Evolutionary conservation across 139 green algal genomes (phyloP).

Genomic region (Coccomyxa sp.): DNA sequence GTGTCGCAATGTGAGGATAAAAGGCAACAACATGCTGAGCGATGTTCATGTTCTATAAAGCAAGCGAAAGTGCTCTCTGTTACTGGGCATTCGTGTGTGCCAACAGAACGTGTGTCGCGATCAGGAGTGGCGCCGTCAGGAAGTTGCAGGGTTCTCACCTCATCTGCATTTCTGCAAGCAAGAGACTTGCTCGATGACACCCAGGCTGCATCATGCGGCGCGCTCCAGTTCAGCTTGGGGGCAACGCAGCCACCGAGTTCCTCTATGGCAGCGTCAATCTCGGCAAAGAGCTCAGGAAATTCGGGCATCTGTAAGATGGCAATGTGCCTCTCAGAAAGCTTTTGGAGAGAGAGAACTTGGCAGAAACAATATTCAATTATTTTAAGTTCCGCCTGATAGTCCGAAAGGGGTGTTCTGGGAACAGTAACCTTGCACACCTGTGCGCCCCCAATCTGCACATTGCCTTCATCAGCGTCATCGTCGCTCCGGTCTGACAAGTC

Average conservation of each 20-base stretch:
- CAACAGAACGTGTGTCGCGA: background rate
- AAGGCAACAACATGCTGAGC: background rate
- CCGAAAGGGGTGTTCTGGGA: background rate
- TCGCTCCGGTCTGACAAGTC: conserved; percentile 28
- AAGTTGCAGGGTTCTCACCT: conserved; percentile 30
- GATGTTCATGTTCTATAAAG: background rate
- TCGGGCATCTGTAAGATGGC: conserved; percentile 1
- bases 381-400: too few relatives aligned
- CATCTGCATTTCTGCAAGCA: conserved; percentile 58
- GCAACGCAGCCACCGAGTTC: conserved; percentile 67
- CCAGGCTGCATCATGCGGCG: conserved; percentile 85
- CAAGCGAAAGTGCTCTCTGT: background rate
- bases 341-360: background rate
- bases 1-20: background rate
- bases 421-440: background rate
- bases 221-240: conserved; percentile 92
- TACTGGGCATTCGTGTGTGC: background rate
- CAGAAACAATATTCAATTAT: background rate
- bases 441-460: background rate
- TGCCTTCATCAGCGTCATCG: background rate
- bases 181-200: conserved; percentile 49
- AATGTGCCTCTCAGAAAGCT: background rate
- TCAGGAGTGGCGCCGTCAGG: background rate
- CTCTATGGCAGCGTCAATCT: conserved; percentile 52
- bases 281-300: conserved; percentile 32